These are phyloP conservation scores for Teratosphaeria zuluensis DNA, from an alignment of 2,329 filamentous ascomycete genomes.

Conservation along the genomic window DNA sequence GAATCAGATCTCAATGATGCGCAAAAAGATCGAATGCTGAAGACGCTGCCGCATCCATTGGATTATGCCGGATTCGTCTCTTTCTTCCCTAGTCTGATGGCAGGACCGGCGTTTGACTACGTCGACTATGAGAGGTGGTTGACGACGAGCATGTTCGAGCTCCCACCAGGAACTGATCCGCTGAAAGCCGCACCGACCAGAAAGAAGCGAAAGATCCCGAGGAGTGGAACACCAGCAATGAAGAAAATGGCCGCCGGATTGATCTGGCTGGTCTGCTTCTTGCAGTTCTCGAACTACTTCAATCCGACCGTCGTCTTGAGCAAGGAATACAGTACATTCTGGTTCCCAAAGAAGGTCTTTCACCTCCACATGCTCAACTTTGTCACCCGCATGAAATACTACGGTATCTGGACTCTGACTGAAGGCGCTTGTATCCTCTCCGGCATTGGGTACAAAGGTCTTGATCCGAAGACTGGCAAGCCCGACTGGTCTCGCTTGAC, in stretches of 20 bases:
- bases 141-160: constrained; percentile 86
- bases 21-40: constrained; percentile 73
- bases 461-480: constrained; percentile 75
- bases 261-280: constrained; percentile 68
- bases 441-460: constrained; percentile 86
- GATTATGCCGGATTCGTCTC: constrained; percentile 86
- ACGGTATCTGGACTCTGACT: constrained; percentile 87
- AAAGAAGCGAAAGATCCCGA: constrained; percentile 84
- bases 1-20: constrained; percentile 72
- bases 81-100: constrained; percentile 88
- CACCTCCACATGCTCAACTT: constrained; percentile 76
- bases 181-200: constrained; percentile 75
- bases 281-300: constrained; percentile 62
- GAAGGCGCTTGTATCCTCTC: constrained; percentile 92
- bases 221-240: constrained; percentile 75
- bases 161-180: constrained; percentile 71
- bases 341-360: constrained; percentile 64
- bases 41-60: constrained; percentile 61
- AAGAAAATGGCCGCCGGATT: constrained; percentile 66
- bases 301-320: constrained; percentile 53
- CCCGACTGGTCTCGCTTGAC: constrained; percentile 83
- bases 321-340: constrained; percentile 57
- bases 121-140: constrained; percentile 88
- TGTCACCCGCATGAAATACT: constrained; percentile 82
- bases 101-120: constrained; percentile 88